Conservation (phyloP, 2,329 filamentous ascomycete genomes). For the Pseudocercospora pini-densiflorae region DNA sequence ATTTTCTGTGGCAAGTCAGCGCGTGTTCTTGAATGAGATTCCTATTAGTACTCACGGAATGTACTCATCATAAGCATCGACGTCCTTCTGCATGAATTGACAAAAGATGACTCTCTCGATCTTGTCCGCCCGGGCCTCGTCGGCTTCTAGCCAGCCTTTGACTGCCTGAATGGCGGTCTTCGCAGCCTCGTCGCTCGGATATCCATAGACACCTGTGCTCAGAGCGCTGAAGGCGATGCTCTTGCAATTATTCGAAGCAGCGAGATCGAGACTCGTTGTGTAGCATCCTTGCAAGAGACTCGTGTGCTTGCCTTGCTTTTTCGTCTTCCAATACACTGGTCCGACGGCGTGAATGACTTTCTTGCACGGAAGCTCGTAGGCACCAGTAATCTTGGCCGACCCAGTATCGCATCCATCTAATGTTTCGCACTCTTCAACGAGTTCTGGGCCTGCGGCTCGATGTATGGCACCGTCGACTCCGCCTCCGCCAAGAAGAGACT, state of each 20-base stretch:
- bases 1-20: slow-evolving; percentile 42
- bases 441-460: slow-evolving; percentile 70
- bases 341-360: slow-evolving; percentile 92
- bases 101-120: slow-evolving; percentile 83
- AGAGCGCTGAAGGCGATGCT: slow-evolving; percentile 83
- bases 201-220: slow-evolving; percentile 90
- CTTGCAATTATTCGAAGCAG: slow-evolving; percentile 66
- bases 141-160: slow-evolving; percentile 57
- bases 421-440: slow-evolving; percentile 72
- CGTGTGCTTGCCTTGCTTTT: slow-evolving; percentile 45
- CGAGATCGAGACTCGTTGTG: slow-evolving; percentile 70
- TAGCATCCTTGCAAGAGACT: slow-evolving; percentile 68
- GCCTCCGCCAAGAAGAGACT: slow-evolving; percentile 78
- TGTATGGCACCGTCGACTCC: slow-evolving; percentile 83
- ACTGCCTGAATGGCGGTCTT: slow-evolving; percentile 69
- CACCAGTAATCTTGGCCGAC: slow-evolving; percentile 79
- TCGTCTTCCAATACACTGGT: slow-evolving; percentile 66
- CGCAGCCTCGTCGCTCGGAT: slow-evolving; percentile 75
- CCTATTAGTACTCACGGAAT: slow-evolving; percentile 68
- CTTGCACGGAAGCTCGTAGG: slow-evolving; percentile 73
- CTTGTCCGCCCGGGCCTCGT: slow-evolving; percentile 47
- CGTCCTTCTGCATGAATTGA: slow-evolving; percentile 79
- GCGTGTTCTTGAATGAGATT: background rate
- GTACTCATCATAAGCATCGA: slow-evolving; percentile 68
- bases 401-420: slow-evolving; percentile 78